Percentiles rank a stretch among this genome's conserved stretches.
Evolutionary conservation across 2,329 filamentous ascomycete genomes (phyloP).

Genomic region (Aschersonia sp.): DNA sequence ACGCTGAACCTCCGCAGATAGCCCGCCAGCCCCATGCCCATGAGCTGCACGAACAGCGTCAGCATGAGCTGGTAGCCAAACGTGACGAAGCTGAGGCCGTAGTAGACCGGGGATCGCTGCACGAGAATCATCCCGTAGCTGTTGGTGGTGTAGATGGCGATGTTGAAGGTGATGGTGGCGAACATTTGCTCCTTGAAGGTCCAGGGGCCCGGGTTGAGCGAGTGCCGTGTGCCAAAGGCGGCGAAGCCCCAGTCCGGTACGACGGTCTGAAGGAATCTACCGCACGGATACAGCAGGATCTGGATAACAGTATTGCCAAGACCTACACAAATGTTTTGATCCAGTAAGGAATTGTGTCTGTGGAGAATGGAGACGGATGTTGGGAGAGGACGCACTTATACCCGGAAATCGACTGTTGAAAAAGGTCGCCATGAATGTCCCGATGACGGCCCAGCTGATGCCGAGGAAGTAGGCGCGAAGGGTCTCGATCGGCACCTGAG

Average conservation of each 20-base stretch:
- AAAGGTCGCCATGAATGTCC: slow-evolving; percentile 22
- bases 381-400: slow-evolving; percentile 10
- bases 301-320: slow-evolving; percentile 24
- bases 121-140: slow-evolving; percentile 32
- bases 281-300: slow-evolving; percentile 31
- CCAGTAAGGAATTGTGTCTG: not conserved
- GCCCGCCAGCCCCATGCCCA: slow-evolving; percentile 41
- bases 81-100: slow-evolving; percentile 22
- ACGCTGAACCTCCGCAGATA: slow-evolving; percentile 33
- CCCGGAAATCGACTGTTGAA: slow-evolving; percentile 25
- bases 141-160: slow-evolving; percentile 28
- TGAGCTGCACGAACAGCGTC: slow-evolving; percentile 30
- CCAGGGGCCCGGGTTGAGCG: slow-evolving; percentile 38
- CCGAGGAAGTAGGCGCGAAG: slow-evolving; percentile 27
- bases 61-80: slow-evolving; percentile 33
- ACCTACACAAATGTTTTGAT: slow-evolving; percentile 4
- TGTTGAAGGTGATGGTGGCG: slow-evolving; percentile 44
- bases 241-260: slow-evolving; percentile 31
- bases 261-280: slow-evolving; percentile 24
- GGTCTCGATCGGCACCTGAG: slow-evolving; percentile 22
- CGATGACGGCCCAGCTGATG: slow-evolving; percentile 9
- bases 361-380: not conserved
- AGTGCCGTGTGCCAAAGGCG: slow-evolving; percentile 23
- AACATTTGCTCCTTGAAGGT: slow-evolving; percentile 46
- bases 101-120: slow-evolving; percentile 29